Percentiles rank a stretch among this genome's conserved stretches.
These are phyloP conservation scores for Pestalotiopsis sp. DNA, from an alignment of 2,329 filamentous ascomycete genomes.

Conservation along the genomic window DNA sequence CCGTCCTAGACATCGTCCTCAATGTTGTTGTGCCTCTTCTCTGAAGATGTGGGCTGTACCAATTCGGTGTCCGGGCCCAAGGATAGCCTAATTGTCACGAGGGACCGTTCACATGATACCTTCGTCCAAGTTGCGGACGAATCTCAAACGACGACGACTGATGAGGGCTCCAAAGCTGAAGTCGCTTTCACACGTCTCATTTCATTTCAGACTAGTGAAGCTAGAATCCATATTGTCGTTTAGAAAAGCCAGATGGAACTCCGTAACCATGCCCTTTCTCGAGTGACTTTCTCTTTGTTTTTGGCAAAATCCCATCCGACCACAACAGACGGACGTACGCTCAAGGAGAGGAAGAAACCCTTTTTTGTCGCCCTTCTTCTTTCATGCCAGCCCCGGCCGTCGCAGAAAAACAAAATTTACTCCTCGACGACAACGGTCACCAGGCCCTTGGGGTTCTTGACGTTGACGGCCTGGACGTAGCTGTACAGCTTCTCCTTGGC, in stretches of 20 bases:
- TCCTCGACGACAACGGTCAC: slow-evolving; percentile 86
- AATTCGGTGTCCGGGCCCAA: background rate
- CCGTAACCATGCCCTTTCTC: slow-evolving; percentile 19
- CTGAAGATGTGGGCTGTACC: background rate
- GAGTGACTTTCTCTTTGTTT: background rate
- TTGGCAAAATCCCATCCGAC: slow-evolving; percentile 10
- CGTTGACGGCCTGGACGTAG: slow-evolving; percentile 99
- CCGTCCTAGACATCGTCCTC: too few species aligned
- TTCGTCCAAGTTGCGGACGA: background rate
- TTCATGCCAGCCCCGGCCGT: slow-evolving; percentile 16
- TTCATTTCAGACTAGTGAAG: slow-evolving; percentile 17
- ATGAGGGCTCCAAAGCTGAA: background rate
- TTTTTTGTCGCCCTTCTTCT: slow-evolving; percentile 24
- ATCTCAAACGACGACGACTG: background rate
- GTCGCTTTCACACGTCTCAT: slow-evolving; percentile 13
- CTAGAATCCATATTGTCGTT: slow-evolving; percentile 17
- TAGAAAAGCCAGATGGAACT: slow-evolving; percentile 19
- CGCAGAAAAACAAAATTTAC: slow-evolving; percentile 42
- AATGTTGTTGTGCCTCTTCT: background rate
- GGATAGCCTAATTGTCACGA: background rate
- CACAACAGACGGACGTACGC: slow-evolving; percentile 9
- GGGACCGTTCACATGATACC: background rate
- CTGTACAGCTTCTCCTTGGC: slow-evolving; percentile 99
- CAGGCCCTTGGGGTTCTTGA: slow-evolving; percentile 98
- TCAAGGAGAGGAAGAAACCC: slow-evolving; percentile 13